Conservation (phyloP, 2,329 filamentous ascomycete genomes). For the Pseudocercospora musae region DNA sequence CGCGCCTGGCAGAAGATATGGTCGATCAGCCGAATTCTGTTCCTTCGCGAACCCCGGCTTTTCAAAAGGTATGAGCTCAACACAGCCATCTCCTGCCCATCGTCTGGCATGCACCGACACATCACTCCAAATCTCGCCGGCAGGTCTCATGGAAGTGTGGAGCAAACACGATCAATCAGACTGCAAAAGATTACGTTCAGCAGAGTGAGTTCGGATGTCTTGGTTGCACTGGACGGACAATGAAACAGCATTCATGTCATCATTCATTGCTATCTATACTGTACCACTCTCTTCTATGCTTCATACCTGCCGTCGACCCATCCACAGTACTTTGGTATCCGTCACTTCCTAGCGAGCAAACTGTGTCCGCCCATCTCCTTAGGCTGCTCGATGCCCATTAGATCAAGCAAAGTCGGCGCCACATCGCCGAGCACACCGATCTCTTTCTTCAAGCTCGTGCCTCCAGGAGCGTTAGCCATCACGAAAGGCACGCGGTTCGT, state of each 20-base stretch:
- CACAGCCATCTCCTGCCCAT: background rate
- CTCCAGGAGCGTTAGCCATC: constrained; percentile 93
- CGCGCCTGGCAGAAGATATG: background rate
- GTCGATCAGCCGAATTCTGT: background rate
- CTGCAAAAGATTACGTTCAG: background rate
- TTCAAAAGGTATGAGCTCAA: background rate
- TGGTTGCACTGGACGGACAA: background rate
- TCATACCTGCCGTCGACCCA: background rate
- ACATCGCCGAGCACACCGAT: constrained; percentile 95
- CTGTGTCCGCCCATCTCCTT: constrained; percentile 88
- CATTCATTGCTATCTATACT: constrained; percentile 1
- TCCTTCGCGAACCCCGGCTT: background rate
- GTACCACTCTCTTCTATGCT: background rate
- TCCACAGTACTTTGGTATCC: constrained; percentile 22
- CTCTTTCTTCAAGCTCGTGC: constrained; percentile 79
- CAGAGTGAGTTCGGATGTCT: background rate
- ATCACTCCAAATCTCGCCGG: background rate
- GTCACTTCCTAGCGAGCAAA: constrained; percentile 66
- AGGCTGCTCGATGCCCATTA: constrained; percentile 88
- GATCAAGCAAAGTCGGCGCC: constrained; percentile 84
- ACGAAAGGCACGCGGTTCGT: constrained; percentile 97
- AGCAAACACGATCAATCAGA: background rate
- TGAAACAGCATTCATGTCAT: background rate
- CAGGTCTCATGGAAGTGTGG: background rate
- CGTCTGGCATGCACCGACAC: background rate